Evolutionary conservation across 495 filamentous ascomycete species (phyloP).

Genomic region (Neurospora sublineolata): DNA sequence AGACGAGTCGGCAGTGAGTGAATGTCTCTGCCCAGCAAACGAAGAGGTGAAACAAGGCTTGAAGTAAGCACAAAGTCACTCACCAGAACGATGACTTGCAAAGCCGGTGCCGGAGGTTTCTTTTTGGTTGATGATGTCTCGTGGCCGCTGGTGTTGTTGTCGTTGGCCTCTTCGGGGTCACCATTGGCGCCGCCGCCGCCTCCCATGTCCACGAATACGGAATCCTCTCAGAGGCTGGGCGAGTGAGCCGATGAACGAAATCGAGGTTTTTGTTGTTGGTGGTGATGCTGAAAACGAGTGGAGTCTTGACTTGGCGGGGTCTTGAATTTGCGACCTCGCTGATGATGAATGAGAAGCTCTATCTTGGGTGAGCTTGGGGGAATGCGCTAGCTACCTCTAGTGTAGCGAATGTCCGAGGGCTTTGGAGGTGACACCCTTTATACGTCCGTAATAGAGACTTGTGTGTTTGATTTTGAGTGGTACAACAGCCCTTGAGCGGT

Average conservation of each 20-base stretch:
- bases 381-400: background rate
- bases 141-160: constrained; percentile 6
- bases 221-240: background rate
- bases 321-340: background rate
- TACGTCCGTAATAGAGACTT: background rate
- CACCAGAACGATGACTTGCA: constrained; percentile 76
- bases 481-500: background rate
- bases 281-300: background rate
- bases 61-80: constrained; percentile 23
- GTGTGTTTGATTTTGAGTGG: background rate
- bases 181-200: constrained; percentile 1
- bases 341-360: background rate
- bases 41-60: constrained; percentile 1
- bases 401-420: background rate
- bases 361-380: background rate
- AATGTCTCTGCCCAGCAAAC: background rate
- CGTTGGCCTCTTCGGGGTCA: constrained; percentile 5
- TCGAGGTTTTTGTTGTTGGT: background rate
- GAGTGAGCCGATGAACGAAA: background rate
- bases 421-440: background rate
- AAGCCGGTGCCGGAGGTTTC: constrained; percentile 33
- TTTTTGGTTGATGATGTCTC: constrained; percentile 7
- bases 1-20: background rate
- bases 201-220: background rate
- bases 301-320: background rate